Evolutionary conservation across 805 yeast species (phyloP).

Genomic region (Yarrowia divulgata): DNA sequence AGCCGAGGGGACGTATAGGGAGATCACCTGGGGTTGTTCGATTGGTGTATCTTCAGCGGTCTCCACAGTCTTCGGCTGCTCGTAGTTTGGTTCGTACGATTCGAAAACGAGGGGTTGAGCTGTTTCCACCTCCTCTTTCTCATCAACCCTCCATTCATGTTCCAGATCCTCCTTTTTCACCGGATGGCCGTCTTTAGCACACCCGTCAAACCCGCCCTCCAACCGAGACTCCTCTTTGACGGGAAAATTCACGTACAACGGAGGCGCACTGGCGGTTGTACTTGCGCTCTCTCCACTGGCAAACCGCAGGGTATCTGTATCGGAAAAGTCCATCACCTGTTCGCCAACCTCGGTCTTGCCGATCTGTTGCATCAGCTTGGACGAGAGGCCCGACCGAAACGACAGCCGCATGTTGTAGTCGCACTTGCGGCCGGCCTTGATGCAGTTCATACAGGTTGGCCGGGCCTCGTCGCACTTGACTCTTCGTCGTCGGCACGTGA

Average conservation of each 20-base stretch:
- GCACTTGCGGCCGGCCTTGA: conserved; percentile 34
- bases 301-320: conserved; percentile 10
- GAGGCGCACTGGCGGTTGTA: background rate
- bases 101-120: background rate
- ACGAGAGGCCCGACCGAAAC: conserved; percentile 28
- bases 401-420: conserved; percentile 36
- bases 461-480: conserved; percentile 71
- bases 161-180: conserved; percentile 25
- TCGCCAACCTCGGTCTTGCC: conserved; percentile 26
- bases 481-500: conserved; percentile 25
- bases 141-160: conserved; percentile 15
- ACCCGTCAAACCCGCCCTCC: background rate
- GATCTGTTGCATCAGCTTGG: conserved; percentile 33
- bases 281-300: background rate
- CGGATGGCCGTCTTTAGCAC: background rate
- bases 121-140: no score
- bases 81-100: background rate
- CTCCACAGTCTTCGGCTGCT: background rate
- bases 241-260: conserved; percentile 22
- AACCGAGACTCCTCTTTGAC: conserved; percentile 12
- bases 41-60: background rate
- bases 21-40: background rate
- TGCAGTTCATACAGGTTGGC: conserved; percentile 52
- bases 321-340: conserved; percentile 28
- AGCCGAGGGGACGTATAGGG: conserved; percentile 13